These are phyloP conservation scores for Fusarium praegraminearum DNA, from an alignment of 2,329 filamentous ascomycete species.

Conservation along the genomic window DNA sequence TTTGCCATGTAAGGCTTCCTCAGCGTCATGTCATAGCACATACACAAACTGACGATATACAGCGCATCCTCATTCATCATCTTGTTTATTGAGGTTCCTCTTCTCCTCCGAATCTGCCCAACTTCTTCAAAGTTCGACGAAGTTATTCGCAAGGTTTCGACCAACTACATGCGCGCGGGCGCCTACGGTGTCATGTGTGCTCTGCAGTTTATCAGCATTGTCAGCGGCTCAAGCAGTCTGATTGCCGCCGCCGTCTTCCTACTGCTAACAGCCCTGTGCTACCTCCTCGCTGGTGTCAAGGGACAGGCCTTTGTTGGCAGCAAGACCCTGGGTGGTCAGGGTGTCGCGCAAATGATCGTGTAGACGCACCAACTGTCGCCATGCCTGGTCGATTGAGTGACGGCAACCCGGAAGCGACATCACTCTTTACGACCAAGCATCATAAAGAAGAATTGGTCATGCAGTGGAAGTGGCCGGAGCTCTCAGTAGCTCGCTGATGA, in stretches of 20 bases:
- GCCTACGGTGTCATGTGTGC: slow-evolving; percentile 86
- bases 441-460: not conserved
- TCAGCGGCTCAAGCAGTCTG: slow-evolving; percentile 74
- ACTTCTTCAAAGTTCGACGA: slow-evolving; percentile 90
- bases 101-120: slow-evolving; percentile 96
- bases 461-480: not conserved
- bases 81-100: slow-evolving; percentile 89
- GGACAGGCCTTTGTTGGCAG: slow-evolving; percentile 89
- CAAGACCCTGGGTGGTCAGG: slow-evolving; percentile 94
- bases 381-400: not conserved
- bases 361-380: slow-evolving; percentile 56
- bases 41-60: slow-evolving; percentile 18
- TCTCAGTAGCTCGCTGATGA: slow-evolving; percentile 5
- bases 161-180: slow-evolving; percentile 94
- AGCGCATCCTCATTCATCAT: slow-evolving; percentile 80
- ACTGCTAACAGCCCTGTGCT: slow-evolving; percentile 81
- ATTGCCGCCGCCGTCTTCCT: slow-evolving; percentile 89
- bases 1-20: slow-evolving; percentile 63
- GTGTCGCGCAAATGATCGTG: slow-evolving; percentile 98
- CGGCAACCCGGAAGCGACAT: slow-evolving; percentile 6
- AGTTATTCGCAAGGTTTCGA: slow-evolving; percentile 91
- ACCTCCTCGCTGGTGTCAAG: slow-evolving; percentile 81
- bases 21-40: slow-evolving; percentile 1
- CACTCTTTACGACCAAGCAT: not conserved
- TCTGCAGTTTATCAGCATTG: slow-evolving; percentile 86